A percentile compares a stretch with the other conserved stretches of the same genome.
phyloP scores from a whole-genome alignment of 2,329 filamentous ascomycete genomes.

The Aspergillus uvarum region DNA sequence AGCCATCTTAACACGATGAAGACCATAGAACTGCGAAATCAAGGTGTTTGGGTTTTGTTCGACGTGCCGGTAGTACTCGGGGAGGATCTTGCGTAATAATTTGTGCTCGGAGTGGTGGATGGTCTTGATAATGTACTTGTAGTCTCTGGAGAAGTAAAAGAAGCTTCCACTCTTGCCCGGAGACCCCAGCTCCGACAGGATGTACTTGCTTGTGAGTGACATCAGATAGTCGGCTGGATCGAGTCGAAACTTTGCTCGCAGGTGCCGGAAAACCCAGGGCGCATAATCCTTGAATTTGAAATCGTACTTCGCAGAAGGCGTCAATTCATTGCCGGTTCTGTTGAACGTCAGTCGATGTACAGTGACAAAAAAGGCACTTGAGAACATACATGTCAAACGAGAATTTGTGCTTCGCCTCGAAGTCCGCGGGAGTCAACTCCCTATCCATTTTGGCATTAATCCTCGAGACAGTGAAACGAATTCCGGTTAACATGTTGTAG shows the following conservation, averaged over 20 bases:
- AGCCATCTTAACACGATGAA: slow-evolving; percentile 96
- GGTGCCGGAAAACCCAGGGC: slow-evolving; percentile 96
- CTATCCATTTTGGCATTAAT: slow-evolving; percentile 97
- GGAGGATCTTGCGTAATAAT: slow-evolving; percentile 53
- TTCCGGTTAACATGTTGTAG: slow-evolving; percentile 99
- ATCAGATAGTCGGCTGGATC: slow-evolving; percentile 98
- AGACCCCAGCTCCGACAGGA: slow-evolving; percentile 92
- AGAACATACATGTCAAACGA: slow-evolving; percentile 88
- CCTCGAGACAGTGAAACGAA: slow-evolving; percentile 91
- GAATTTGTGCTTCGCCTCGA: slow-evolving; percentile 92
- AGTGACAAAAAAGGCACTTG: background rate
- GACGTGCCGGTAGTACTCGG: slow-evolving; percentile 92
- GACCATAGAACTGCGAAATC: slow-evolving; percentile 94
- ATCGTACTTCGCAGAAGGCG: slow-evolving; percentile 97
- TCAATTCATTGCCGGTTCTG: slow-evolving; percentile 92
- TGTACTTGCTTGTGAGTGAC: slow-evolving; percentile 97
- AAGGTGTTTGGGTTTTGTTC: slow-evolving; percentile 92
- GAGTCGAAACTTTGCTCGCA: slow-evolving; percentile 81
- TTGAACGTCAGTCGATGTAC: slow-evolving; percentile 21
- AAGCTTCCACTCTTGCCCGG: slow-evolving; percentile 98
- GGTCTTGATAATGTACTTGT: slow-evolving; percentile 99
- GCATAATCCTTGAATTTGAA: slow-evolving; percentile 99
- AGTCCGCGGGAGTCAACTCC: slow-evolving; percentile 85
- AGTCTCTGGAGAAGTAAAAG: slow-evolving; percentile 98
- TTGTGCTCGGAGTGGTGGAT: slow-evolving; percentile 85